A percentile compares a stretch with the other conserved stretches of the same genome.
phyloP scores from a whole-genome alignment of 2,329 filamentous ascomycete genomes.

The Helotiales sp. region DNA sequence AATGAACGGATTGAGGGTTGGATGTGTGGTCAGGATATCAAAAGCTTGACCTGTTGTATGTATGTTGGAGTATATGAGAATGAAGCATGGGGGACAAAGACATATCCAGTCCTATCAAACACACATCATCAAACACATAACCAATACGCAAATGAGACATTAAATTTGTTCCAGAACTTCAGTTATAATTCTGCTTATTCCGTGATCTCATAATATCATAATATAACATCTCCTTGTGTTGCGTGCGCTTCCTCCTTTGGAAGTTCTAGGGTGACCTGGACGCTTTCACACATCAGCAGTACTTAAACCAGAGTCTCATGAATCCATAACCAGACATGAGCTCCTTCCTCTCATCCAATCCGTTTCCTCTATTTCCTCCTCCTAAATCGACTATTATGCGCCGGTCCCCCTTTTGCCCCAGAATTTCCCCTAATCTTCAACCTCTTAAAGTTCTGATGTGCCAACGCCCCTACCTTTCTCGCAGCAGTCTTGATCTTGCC shows the following conservation, averaged over 20 bases:
- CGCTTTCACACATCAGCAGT: too few relatives aligned
- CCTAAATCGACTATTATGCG: constrained; percentile 57
- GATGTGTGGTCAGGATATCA: background rate
- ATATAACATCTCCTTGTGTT: too few relatives aligned
- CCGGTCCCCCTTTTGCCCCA: constrained; percentile 62
- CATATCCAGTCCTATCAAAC: background rate
- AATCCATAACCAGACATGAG: background rate
- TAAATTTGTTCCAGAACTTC: background rate
- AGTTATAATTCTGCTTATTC: background rate
- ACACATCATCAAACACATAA: background rate
- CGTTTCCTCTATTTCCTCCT: constrained; percentile 41
- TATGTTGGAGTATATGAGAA: background rate
- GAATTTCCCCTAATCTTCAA: constrained; percentile 63
- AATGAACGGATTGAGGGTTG: background rate
- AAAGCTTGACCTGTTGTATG: constrained; percentile 5
- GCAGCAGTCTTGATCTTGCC: constrained; percentile 50
- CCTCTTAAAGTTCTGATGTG: constrained; percentile 66
- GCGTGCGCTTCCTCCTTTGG: too few relatives aligned
- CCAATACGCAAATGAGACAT: background rate
- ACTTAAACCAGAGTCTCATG: background rate
- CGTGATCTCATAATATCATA: background rate
- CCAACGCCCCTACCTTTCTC: constrained; percentile 63
- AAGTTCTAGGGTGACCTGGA: too few relatives aligned
- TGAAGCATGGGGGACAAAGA: background rate
- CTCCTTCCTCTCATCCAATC: background rate